Percentiles rank a stretch among this genome's conserved stretches.
Evolutionary conservation across 192 early-diverging fungal genomes (phyloP).

Genomic region (Backusella sp.): DNA sequence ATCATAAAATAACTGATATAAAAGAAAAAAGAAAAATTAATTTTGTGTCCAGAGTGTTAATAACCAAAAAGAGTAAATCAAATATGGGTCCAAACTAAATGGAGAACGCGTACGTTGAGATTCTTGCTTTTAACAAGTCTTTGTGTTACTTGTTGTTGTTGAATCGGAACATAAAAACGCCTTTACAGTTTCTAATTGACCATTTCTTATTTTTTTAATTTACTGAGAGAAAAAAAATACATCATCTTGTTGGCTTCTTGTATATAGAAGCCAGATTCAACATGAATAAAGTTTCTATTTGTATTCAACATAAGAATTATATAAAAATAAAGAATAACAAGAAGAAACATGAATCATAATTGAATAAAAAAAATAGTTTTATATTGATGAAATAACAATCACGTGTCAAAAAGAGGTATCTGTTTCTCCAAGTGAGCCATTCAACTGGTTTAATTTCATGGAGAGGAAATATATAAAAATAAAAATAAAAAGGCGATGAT

Average conservation of each 20-base stretch:
- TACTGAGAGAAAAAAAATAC: not conserved
- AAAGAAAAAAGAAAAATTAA: not conserved
- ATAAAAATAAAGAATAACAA: not conserved
- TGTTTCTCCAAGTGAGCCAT: not conserved
- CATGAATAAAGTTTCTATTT: not conserved
- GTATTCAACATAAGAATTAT: not conserved
- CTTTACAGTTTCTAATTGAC: not conserved
- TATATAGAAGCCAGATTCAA: not conserved
- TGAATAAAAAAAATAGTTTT: not conserved
- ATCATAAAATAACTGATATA: not conserved
- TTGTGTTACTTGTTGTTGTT: conserved; percentile 2
- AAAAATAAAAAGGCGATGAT: not conserved
- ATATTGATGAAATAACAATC: not conserved
- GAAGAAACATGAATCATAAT: not conserved
- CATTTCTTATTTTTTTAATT: not conserved
- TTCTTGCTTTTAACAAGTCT: not conserved
- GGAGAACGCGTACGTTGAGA: not conserved
- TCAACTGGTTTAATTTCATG: not conserved
- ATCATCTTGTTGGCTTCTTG: not conserved
- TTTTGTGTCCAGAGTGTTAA: not conserved
- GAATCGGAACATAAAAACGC: not conserved
- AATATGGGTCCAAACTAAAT: not conserved
- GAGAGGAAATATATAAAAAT: not conserved
- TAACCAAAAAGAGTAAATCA: not conserved
- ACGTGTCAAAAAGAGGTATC: not conserved